Evolutionary conservation across 768 basidiomycete species (phyloP), one percentile per base, ranked within the genome.

Genomic region (Boletellus sp.): DNA sequence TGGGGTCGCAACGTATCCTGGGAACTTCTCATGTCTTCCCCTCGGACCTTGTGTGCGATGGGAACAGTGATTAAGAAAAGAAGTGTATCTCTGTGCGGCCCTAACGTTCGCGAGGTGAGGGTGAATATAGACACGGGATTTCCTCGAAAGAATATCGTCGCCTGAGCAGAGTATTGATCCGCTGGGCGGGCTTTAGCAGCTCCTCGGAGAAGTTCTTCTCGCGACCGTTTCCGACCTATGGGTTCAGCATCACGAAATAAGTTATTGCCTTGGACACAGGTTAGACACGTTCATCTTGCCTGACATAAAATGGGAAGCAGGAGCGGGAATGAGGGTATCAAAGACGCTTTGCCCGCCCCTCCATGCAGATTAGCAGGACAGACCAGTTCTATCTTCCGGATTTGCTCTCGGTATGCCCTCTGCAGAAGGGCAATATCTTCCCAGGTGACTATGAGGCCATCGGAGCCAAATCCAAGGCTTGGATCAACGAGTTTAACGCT

Each of bases 21-120:
- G 16, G 28, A 48, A 38, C n/a, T 26, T 36, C 24, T 13, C 5
- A 22, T 26, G 46, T 24, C 42, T 50, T 50, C 52, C 47, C 39
- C 38, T 47, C 51, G 45, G 41, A 37, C 37, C 37, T 34, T 36
- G 16, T 39, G 13, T 17, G 16, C 3, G 39, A 42, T 40, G 51
- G 20, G 35, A 47, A 50, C 26, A 54, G 39, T 39, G 36, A 38
- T 31, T 54, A 78, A 78, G 44, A 92, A 93, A 67, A 94, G 81
- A 72, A 93, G 92, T 33, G 92, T 94, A 64, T 95, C 91, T 51
- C 80, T 78, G 50, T 90, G 86, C 48, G 90, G 92, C 68, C 96
- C 94, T 9, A 53, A 28, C 36, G 16, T 28, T 42, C 41, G 50
- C 34, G 91, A 89, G 33, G 38, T 34, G 23, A 50, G 28, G 9